Evolutionary conservation across 352 stramenopile genomes (phyloP).

Genomic region (Pythium insidiosum): DNA sequence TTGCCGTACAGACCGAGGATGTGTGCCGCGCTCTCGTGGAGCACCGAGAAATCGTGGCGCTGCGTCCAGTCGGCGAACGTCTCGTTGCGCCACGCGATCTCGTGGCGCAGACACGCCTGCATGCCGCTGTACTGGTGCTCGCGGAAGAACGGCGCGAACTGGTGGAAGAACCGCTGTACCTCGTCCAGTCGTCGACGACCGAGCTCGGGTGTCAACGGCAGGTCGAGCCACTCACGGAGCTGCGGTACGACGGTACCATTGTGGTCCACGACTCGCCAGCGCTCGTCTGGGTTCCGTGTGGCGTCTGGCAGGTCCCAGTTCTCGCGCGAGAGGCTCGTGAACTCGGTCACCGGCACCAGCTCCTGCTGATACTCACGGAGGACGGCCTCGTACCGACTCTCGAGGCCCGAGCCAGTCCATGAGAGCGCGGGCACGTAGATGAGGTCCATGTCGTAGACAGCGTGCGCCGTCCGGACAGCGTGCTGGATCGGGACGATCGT

Average conservation of each 20-base stretch:
- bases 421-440: slow-evolving; percentile 6
- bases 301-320: too few relatives aligned
- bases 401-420: not conserved
- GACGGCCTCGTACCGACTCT: not conserved
- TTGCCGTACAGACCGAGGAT: slow-evolving; percentile 4
- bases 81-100: not conserved
- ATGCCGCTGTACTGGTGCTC: slow-evolving; percentile 2
- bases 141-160: not conserved
- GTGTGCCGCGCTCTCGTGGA: not conserved
- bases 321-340: not conserved
- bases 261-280: not conserved
- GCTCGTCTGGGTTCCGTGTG: too few relatives aligned
- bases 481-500: slow-evolving; percentile 2
- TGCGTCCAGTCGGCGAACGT: slow-evolving; percentile 1
- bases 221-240: not conserved
- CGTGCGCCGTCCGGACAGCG: not conserved
- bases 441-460: slow-evolving; percentile 4
- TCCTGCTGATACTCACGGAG: slow-evolving; percentile 2
- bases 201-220: not conserved
- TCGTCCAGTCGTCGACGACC: not conserved
- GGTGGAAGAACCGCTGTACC: slow-evolving; percentile 2
- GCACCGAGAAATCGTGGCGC: not conserved
- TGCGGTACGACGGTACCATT: not conserved
- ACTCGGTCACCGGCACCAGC: slow-evolving; percentile 1
- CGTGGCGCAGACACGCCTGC: not conserved